Conservation (phyloP, 176 grass and related monocot genomes). For the Lolium perenne region DNA sequence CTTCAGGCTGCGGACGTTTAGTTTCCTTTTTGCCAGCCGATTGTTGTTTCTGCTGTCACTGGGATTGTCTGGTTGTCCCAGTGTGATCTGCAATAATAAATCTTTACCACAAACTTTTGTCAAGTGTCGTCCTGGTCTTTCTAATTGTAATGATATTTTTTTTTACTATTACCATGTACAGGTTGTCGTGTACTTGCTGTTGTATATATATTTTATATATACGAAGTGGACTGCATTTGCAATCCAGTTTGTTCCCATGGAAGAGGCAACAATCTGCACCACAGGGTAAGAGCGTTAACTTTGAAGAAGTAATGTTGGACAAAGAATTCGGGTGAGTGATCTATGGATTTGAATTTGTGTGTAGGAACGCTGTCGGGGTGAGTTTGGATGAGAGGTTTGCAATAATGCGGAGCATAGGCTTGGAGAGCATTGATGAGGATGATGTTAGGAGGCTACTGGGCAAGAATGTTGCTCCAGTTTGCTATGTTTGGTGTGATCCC, state of each 20-base stretch:
- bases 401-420: background rate
- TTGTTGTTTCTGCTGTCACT: no score
- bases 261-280: background rate
- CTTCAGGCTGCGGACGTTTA: no score
- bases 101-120: background rate
- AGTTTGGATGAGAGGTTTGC: background rate
- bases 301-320: background rate
- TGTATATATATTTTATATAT: background rate
- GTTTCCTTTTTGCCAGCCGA: no score
- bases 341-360: background rate
- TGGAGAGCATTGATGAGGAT: background rate
- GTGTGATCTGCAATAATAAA: no score
- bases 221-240: background rate
- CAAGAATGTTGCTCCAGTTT: background rate
- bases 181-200: background rate
- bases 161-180: background rate
- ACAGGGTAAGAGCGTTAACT: background rate
- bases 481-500: background rate
- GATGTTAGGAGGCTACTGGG: background rate
- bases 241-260: background rate
- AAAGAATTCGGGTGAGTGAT: background rate
- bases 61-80: no score
- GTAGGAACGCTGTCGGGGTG: background rate
- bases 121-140: background rate
- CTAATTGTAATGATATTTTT: background rate